Percentiles rank a stretch among this genome's conserved stretches.
These are phyloP conservation scores for Ganoderma boninense DNA, from an alignment of 1,284 basidiomycete species.

Conservation along the genomic window DNA sequence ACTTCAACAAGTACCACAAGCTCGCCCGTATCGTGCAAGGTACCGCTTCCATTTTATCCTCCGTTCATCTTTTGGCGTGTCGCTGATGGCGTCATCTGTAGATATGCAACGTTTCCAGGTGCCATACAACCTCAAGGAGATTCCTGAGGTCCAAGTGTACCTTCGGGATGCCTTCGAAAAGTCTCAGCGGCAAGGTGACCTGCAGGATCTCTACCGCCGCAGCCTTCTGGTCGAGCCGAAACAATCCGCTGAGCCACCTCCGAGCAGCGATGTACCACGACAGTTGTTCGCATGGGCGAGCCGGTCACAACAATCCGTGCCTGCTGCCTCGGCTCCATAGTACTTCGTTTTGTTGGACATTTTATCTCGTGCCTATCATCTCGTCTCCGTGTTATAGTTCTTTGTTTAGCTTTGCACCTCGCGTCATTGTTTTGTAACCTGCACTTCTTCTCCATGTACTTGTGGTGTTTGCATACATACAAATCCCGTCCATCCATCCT, in stretches of 20 bases:
- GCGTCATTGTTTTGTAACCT: slow-evolving; percentile 34
- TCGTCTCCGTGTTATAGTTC: neutral
- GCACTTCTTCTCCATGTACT: slow-evolving; percentile 22
- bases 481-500: slow-evolving; percentile 3
- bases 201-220: slow-evolving; percentile 83
- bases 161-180: slow-evolving; percentile 77
- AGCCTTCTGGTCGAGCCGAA: slow-evolving; percentile 84
- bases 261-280: slow-evolving; percentile 67
- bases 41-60: slow-evolving; percentile 38
- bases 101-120: slow-evolving; percentile 96
- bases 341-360: neutral
- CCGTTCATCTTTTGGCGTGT: neutral
- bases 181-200: slow-evolving; percentile 75
- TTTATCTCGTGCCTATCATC: slow-evolving; percentile 18
- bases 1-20: slow-evolving; percentile 96
- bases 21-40: slow-evolving; percentile 90
- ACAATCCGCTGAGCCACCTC: slow-evolving; percentile 74
- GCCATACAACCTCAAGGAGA: slow-evolving; percentile 82
- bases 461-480: slow-evolving; percentile 14
- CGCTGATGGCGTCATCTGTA: slow-evolving; percentile 37
- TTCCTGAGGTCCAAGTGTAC: slow-evolving; percentile 86
- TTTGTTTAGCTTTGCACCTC: slow-evolving; percentile 10
- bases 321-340: slow-evolving; percentile 24
- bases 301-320: slow-evolving; percentile 48
- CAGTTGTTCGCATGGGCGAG: slow-evolving; percentile 82